Base-by-base conservation (phyloP, 805 yeast genomes). In the Saitoella complicata region DNA sequence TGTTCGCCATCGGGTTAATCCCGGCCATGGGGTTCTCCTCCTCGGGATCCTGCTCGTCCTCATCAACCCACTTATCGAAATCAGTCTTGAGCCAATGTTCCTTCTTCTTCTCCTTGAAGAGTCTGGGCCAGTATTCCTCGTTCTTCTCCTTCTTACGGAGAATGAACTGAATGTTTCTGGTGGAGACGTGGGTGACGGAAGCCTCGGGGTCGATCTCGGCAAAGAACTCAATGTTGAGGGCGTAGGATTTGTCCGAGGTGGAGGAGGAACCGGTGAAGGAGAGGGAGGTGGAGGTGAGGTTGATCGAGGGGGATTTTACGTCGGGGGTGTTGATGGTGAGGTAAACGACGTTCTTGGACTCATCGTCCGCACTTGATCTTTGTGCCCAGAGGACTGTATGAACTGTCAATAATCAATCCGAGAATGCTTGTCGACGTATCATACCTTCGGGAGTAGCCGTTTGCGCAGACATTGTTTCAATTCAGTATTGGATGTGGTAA, bases 11-110 rank as follows among this genome's bases (percentile, higher is more conserved):
- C 29, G 48, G 53, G 35, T 45, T 49, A n/a, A 58, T 64, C 42
- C 71, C 74, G 45, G 66, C 71, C 59, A 59, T 58, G 41, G 63
- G 67, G 38, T 59, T 53, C 33, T 52, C 59, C 51, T 53, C 49
- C 31, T 46, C 68, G 47, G 77, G 87, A 37, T 84, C 86, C 65
- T 88, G 98, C 65, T 88, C 98, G 59, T 88, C 98, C 68, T 88
- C 97, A 59, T 88, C 98, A 37, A 83, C 94, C 98, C 98, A 88
- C 63, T 45, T 83, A 67, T 87, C 95, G 59, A 88, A 88, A 59
- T 88, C 97, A 9, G 98, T 88, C 69, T 83, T 82, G 60, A 88
- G 74, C 64, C 73, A 83, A 52, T 78, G 84, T 49, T 71, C 73
- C 60, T 78, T 85, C 57, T 73, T 70, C 68, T 86, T 84, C 56